Evolutionary conservation across 2,329 filamentous ascomycete species (phyloP).

Genomic region (Diaporthe sp.): DNA sequence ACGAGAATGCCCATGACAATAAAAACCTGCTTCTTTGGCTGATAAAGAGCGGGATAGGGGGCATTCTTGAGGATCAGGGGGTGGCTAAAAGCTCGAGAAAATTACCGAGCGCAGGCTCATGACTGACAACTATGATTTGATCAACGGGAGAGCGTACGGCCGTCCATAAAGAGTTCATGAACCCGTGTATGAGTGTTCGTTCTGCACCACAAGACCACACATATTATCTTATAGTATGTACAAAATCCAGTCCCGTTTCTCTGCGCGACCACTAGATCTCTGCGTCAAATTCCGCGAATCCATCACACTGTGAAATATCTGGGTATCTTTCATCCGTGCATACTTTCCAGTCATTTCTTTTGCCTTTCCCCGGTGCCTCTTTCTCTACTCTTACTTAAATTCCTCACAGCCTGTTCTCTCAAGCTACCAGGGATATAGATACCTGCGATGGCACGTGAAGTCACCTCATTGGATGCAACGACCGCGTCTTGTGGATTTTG

Average conservation of each 20-base stretch:
- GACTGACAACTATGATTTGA: constrained; percentile 46
- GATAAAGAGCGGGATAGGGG: no score
- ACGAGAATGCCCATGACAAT: no score
- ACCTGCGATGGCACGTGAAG: constrained; percentile 16
- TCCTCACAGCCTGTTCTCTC: constrained; percentile 17
- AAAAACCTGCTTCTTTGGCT: constrained; percentile 76
- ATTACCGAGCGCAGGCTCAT: constrained; percentile 77
- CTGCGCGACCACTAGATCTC: background rate
- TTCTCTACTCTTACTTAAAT: constrained; percentile 9
- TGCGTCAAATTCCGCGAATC: background rate
- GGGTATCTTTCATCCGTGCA: background rate
- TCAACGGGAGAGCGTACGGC: background rate
- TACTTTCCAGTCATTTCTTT: background rate
- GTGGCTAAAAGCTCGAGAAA: constrained; percentile 60
- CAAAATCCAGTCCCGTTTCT: background rate
- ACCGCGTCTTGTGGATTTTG: background rate
- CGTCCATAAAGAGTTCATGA: background rate
- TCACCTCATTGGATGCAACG: constrained; percentile 3
- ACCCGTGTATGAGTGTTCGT: background rate
- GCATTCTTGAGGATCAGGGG: constrained; percentile 47
- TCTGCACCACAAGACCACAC: background rate
- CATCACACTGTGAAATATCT: no score
- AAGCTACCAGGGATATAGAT: constrained; percentile 16
- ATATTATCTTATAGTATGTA: no score
- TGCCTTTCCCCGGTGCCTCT: background rate